These are phyloP conservation scores for Colletotrichum sp. DNA, from an alignment of 2,329 filamentous ascomycete genomes.

Conservation along the genomic window DNA sequence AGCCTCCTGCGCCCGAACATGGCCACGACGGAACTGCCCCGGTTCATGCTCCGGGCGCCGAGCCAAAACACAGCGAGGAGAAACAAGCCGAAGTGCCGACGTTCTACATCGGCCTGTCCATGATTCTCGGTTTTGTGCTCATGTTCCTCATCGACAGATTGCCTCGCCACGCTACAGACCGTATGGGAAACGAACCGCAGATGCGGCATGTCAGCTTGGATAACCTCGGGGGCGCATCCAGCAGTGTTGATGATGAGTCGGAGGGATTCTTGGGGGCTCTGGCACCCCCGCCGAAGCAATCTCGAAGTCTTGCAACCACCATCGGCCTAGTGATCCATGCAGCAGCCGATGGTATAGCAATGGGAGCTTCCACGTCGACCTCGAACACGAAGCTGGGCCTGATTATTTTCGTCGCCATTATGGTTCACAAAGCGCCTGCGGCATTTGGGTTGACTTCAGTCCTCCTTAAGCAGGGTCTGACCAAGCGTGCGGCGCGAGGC, in stretches of 20 bases:
- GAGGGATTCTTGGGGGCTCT: slow-evolving; percentile 65
- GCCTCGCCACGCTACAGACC: slow-evolving; percentile 73
- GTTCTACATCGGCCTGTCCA: slow-evolving; percentile 83
- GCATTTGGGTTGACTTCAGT: slow-evolving; percentile 94
- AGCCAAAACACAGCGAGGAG: slow-evolving; percentile 37
- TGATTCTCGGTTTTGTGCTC: slow-evolving; percentile 88
- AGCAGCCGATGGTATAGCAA: slow-evolving; percentile 91
- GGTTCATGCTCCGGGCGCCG: slow-evolving; percentile 30
- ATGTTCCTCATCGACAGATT: slow-evolving; percentile 97
- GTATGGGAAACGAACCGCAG: slow-evolving; percentile 67
- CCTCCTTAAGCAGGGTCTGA: slow-evolving; percentile 87
- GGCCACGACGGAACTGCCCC: slow-evolving; percentile 28
- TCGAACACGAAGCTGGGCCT: slow-evolving; percentile 79
- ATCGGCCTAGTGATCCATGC: slow-evolving; percentile 96
- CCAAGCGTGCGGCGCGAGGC: slow-evolving; percentile 81
- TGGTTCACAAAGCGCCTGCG: slow-evolving; percentile 96
- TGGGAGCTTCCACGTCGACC: slow-evolving; percentile 86
- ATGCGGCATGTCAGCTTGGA: slow-evolving; percentile 89
- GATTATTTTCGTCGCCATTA: slow-evolving; percentile 94
- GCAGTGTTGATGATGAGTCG: slow-evolving; percentile 58
- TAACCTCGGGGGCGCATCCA: slow-evolving; percentile 65
- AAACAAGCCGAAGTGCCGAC: slow-evolving; percentile 57
- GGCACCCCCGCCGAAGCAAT: slow-evolving; percentile 61
- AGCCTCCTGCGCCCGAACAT: background rate
- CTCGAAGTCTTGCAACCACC: slow-evolving; percentile 79